A percentile compares a stretch with the other conserved stretches of the same genome.
Conservation (phyloP, 768 basidiomycete genomes). For the Pleurotus salmoneostramineus region DNA sequence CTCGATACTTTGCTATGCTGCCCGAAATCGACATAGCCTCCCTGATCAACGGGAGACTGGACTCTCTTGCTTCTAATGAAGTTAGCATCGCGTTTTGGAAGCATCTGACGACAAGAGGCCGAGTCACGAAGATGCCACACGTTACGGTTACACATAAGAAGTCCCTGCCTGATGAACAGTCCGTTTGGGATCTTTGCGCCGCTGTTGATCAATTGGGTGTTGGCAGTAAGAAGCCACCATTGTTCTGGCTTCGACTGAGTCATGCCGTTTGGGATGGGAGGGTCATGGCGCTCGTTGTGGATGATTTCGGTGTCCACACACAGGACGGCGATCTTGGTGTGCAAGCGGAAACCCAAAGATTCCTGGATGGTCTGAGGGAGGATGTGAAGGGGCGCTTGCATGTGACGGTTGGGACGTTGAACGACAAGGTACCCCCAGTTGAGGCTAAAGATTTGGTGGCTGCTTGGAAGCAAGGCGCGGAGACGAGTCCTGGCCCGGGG, state of each 20-base stretch:
- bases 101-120: slow-evolving; percentile 33
- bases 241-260: slow-evolving; percentile 60
- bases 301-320: slow-evolving; percentile 41
- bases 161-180: slow-evolving; percentile 21
- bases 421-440: slow-evolving; percentile 47
- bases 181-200: slow-evolving; percentile 48
- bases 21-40: slow-evolving; percentile 64
- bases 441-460: slow-evolving; percentile 71
- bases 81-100: slow-evolving; percentile 42
- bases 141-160: slow-evolving; percentile 82
- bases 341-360: slow-evolving; percentile 31
- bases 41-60: slow-evolving; percentile 41
- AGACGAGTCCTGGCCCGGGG: slow-evolving; percentile 9
- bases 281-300: slow-evolving; percentile 79
- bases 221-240: slow-evolving; percentile 29
- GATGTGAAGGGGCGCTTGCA: slow-evolving; percentile 58
- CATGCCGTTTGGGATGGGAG: slow-evolving; percentile 71
- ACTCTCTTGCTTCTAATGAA: slow-evolving; percentile 23
- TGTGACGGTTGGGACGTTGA: slow-evolving; percentile 80
- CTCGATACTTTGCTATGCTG: slow-evolving; percentile 77
- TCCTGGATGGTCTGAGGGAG: slow-evolving; percentile 42
- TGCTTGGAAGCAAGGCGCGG: slow-evolving; percentile 38
- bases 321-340: slow-evolving; percentile 25
- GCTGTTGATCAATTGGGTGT: slow-evolving; percentile 28
- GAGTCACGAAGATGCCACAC: slow-evolving; percentile 67